phyloP scores from a whole-genome alignment of 306 rosid species.

The Quercus wislizeni region DNA sequence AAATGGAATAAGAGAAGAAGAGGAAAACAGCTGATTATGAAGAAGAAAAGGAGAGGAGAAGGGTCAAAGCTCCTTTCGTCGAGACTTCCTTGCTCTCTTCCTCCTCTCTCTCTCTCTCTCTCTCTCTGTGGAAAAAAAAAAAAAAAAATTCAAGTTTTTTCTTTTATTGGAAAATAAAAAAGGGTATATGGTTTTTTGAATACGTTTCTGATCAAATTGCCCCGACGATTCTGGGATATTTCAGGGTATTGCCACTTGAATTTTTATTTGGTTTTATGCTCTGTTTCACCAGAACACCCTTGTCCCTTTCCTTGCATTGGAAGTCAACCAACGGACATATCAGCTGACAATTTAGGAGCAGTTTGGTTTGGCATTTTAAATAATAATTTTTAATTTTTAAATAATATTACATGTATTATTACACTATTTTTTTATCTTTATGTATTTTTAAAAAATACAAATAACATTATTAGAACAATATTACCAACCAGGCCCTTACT shows the following conservation, averaged over 20 bases:
- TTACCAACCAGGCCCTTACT: rapidly evolving
- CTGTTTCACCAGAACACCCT: no score
- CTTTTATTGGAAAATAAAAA: neutral
- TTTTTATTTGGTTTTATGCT: neutral
- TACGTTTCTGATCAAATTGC: neutral
- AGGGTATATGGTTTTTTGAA: neutral
- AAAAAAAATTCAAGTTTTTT: neutral
- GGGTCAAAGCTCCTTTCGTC: conserved; percentile 19
- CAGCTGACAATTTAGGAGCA: no score
- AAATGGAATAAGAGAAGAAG: conserved; percentile 12
- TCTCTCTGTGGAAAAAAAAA: no score
- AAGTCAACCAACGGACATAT: no score
- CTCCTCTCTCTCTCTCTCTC: neutral
- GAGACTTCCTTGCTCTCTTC: conserved; percentile 20
- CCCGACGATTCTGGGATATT: neutral
- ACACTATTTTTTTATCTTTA: rapidly evolving
- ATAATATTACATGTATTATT: rapidly evolving
- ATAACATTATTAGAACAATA: rapidly evolving
- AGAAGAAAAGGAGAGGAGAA: neutral
- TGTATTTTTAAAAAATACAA: rapidly evolving
- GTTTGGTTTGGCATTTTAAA: rapidly evolving
- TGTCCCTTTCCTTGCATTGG: no score
- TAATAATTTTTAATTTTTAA: rapidly evolving
- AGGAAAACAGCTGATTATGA: conserved; percentile 8
- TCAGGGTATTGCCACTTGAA: neutral